Evolutionary conservation across 2,329 filamentous ascomycete species (phyloP).

Genomic region (Neopestalotiopsis rosae): DNA sequence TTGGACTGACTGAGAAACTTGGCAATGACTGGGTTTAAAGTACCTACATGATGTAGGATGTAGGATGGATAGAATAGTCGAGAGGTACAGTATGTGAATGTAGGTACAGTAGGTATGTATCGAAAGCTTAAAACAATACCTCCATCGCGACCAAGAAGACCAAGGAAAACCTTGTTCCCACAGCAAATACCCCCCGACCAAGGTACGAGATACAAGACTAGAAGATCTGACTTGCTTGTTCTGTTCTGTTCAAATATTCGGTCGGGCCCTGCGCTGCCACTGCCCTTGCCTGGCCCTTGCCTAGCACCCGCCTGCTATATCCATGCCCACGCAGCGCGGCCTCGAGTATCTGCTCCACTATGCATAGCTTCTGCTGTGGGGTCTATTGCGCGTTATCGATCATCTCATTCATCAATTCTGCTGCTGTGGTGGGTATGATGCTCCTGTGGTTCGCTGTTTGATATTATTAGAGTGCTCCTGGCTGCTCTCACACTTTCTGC

Average conservation of each 20-base stretch:
- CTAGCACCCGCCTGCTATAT: slow-evolving; percentile 1
- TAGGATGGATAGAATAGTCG: too few species aligned
- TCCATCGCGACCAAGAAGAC: too few species aligned
- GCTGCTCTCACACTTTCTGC: neutral
- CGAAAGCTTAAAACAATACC: too few species aligned
- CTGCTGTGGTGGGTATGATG: slow-evolving; percentile 9
- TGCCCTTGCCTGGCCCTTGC: neutral
- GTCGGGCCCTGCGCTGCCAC: neutral
- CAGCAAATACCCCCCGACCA: too few species aligned
- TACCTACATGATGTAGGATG: too few species aligned
- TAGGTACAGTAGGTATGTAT: too few species aligned
- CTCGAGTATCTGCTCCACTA: slow-evolving; percentile 11
- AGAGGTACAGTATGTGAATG: too few species aligned
- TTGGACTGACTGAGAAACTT: too few species aligned
- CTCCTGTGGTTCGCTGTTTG: slow-evolving; percentile 9
- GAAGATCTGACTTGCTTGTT: neutral
- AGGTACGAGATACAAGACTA: too few species aligned
- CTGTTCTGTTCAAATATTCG: neutral
- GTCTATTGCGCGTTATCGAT: slow-evolving; percentile 8
- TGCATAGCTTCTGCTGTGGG: slow-evolving; percentile 7
- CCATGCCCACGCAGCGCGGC: neutral
- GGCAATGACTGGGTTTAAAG: too few species aligned
- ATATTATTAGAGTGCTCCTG: slow-evolving; percentile 2
- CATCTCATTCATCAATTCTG: slow-evolving; percentile 5
- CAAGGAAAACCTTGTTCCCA: too few species aligned